Base-by-base conservation (phyloP, 305 asterid species). In the Fraxinus sp. region DNA sequence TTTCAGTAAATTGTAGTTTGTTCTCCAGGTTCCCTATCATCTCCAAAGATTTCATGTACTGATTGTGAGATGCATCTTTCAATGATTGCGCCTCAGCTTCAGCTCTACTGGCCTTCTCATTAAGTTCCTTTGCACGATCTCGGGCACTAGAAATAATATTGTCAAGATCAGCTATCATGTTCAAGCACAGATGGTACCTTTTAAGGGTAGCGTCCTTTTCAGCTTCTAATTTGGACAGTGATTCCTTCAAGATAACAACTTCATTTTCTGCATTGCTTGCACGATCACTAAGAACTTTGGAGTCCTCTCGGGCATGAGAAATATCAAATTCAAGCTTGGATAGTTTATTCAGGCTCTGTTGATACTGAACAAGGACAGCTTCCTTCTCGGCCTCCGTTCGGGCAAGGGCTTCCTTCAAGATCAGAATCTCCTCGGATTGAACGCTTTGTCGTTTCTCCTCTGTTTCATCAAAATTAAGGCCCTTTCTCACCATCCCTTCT, bases 301-400 rank as follows among this genome's bases (percentile, higher is more conserved):
- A 95, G 82, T 90, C 92, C 82, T 90, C 97, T 36, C 80, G 85
- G 75, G 90, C 89, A 86, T 88, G 90, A 24, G 97, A 87, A 30
- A 93, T 87, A 80, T 93, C 94, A 52, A 88, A 75, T 82, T 92
- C 93, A 71, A 95, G 93, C 79, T 86, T 83, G 30, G 97, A 91
- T 73, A 93, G 77, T 83, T 88, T 92, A 80, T 93, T 94, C 87
- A 90, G 85, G 82, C 90, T 85, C 83, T 90, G 91, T 85, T 90
- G 95, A 87, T 92, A 91, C 82, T 93, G 93, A 77, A 83, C 83
- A 81, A 89, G 87, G 43, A 96, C 94, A 77, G 93, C 94, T 90
- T 95, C 97, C 90, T 93, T 95, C 87, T 97, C 97, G 35, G 93
- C 93, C 90, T 97, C 97, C 78, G 94, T 88, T 84, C 89, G 89